These are phyloP conservation scores for Russula griseocarnosa DNA, from an alignment of 768 basidiomycete genomes.

Conservation along the genomic window DNA sequence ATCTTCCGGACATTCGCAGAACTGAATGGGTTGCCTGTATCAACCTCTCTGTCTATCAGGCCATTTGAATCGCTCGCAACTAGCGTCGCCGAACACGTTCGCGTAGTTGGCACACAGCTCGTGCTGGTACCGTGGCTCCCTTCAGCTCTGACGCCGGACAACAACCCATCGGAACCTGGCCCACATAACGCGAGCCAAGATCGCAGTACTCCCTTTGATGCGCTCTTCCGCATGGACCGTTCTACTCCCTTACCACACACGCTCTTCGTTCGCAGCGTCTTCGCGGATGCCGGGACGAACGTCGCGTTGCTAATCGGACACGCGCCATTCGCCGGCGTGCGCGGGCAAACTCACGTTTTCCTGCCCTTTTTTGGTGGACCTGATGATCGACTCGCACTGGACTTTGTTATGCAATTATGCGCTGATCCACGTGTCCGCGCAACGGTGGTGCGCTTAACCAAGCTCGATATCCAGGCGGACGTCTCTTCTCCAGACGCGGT, in stretches of 20 bases:
- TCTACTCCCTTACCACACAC: slow-evolving; percentile 62
- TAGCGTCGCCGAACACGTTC: slow-evolving; percentile 66
- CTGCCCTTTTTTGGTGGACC: slow-evolving; percentile 93
- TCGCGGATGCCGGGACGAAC: slow-evolving; percentile 64
- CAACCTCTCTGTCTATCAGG: slow-evolving; percentile 67
- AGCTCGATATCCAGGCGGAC: slow-evolving; percentile 39
- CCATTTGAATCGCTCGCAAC: slow-evolving; percentile 68
- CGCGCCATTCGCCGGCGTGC: slow-evolving; percentile 35
- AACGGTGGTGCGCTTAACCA: slow-evolving; percentile 66
- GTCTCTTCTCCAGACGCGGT: slow-evolving; percentile 25
- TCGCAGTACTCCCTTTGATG: slow-evolving; percentile 66
- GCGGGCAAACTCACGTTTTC: slow-evolving; percentile 58
- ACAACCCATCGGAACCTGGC: slow-evolving; percentile 10
- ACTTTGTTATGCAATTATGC: slow-evolving; percentile 82
- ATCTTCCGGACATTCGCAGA: slow-evolving; percentile 76
- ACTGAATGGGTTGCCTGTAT: slow-evolving; percentile 62
- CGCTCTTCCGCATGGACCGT: slow-evolving; percentile 48
- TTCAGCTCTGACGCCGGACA: slow-evolving; percentile 30
- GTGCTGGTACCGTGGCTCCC: slow-evolving; percentile 81
- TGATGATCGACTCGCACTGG: slow-evolving; percentile 83
- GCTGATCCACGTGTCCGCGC: slow-evolving; percentile 62
- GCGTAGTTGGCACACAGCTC: slow-evolving; percentile 57
- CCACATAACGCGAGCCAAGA: slow-evolving; percentile 17
- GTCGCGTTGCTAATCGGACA: slow-evolving; percentile 83
- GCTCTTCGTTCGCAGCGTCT: slow-evolving; percentile 79